phyloP scores from a whole-genome alignment of 1,284 basidiomycete species.

The Sphagnurus paluster region DNA sequence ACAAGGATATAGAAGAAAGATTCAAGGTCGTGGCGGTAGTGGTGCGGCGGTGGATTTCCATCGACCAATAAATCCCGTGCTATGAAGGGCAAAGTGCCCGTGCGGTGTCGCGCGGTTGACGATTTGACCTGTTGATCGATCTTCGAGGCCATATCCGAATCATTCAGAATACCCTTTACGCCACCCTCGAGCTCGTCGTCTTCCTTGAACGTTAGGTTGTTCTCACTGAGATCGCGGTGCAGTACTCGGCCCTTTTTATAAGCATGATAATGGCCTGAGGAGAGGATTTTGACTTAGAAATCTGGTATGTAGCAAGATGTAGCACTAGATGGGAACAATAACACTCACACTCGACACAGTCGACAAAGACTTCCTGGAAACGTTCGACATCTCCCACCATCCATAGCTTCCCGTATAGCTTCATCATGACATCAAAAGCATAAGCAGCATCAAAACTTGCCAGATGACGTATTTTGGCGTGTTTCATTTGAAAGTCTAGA shows the following conservation, averaged over 20 bases:
- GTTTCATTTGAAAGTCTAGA: no score
- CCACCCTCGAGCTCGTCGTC: background rate
- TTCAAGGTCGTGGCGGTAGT: conserved; percentile 10
- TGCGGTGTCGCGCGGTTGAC: conserved; percentile 7
- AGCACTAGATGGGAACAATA: background rate
- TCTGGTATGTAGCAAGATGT: no score
- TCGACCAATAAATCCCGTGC: conserved; percentile 8
- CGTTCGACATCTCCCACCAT: conserved; percentile 16
- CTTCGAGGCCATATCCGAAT: conserved; percentile 12
- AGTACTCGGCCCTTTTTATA: conserved; percentile 14
- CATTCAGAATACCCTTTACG: conserved; percentile 7
- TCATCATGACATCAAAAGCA: conserved; percentile 18
- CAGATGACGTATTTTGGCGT: no score
- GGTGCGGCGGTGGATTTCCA: conserved; percentile 5
- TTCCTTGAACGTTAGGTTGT: conserved; percentile 6
- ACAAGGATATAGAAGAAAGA: conserved; percentile 11
- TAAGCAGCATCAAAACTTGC: no score
- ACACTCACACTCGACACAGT: conserved; percentile 22
- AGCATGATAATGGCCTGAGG: conserved; percentile 19
- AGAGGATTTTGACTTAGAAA: background rate
- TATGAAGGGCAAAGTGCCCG: conserved; percentile 11
- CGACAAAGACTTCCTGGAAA: conserved; percentile 21
- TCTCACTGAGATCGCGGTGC: conserved; percentile 22
- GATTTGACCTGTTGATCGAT: background rate
- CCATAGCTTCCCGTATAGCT: conserved; percentile 19